Conservation (phyloP, 176 grass and related monocot species). For the Phoenix dactylifera region DNA sequence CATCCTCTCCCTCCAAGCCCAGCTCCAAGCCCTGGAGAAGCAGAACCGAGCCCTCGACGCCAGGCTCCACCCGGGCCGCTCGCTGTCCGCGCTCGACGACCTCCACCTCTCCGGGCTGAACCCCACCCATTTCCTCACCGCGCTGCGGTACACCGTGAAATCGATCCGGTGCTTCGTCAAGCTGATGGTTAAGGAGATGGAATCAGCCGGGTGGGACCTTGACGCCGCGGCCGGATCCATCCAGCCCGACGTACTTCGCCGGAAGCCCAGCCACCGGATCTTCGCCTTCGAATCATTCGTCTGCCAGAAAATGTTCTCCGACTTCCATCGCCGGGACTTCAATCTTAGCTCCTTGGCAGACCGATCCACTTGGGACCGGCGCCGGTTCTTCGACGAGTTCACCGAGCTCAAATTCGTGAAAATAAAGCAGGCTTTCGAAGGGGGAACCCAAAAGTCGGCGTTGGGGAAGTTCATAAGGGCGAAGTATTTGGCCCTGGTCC, state of each 20-base stretch:
- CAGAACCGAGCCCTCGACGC: conserved; percentile 29
- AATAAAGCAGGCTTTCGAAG: not conserved
- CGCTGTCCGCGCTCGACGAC: conserved; percentile 39
- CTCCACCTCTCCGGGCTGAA: conserved; percentile 70
- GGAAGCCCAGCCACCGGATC: conserved; percentile 20
- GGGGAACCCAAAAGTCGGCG: conserved; percentile 2
- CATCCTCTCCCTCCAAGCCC: conserved; percentile 14
- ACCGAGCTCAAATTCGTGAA: conserved; percentile 19
- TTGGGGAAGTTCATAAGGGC: conserved; percentile 34
- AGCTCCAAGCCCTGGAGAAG: conserved; percentile 17
- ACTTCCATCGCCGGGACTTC: conserved; percentile 46
- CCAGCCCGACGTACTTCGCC: conserved; percentile 28
- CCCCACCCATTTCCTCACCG: conserved; percentile 63
- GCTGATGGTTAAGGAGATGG: conserved; percentile 50
- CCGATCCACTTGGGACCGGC: conserved; percentile 26
- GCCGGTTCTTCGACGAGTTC: conserved; percentile 69
- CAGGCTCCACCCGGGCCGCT: conserved; percentile 29
- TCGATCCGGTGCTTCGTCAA: conserved; percentile 43
- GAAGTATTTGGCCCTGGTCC: conserved; percentile 50
- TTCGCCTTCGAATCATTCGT: conserved; percentile 63
- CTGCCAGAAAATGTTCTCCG: conserved; percentile 56
- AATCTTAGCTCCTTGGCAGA: conserved; percentile 14
- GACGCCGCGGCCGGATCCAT: conserved; percentile 32
- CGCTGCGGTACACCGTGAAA: conserved; percentile 32
- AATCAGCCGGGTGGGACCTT: conserved; percentile 49